Evolutionary conservation across 164 flowering plant species (phyloP).

Genomic region (Liriodendron chinense): DNA sequence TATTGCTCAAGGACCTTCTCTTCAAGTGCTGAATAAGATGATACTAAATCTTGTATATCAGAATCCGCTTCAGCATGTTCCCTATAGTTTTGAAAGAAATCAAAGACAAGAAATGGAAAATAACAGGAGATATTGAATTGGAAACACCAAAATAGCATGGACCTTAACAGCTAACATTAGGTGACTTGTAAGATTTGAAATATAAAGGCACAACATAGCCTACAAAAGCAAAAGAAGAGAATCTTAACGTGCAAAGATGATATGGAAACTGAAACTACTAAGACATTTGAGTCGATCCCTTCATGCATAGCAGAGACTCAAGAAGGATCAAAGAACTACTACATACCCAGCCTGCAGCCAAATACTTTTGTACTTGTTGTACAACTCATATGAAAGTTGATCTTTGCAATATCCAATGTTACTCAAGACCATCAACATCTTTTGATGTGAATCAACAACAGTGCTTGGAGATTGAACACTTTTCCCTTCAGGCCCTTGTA

Average conservation of each 20-base stretch:
- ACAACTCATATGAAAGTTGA: constrained; percentile 73
- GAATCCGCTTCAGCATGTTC: constrained; percentile 63
- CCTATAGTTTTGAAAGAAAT: constrained; percentile 31
- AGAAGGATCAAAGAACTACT: background rate
- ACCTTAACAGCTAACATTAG: background rate
- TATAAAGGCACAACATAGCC: background rate
- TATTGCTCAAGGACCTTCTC: constrained; percentile 93
- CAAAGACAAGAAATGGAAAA: no score
- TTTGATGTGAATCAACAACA: constrained; percentile 65
- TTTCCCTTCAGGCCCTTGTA: constrained; percentile 40
- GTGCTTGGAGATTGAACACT: constrained; percentile 61
- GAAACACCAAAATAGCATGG: no score
- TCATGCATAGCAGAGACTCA: background rate
- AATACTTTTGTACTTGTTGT: constrained; percentile 71
- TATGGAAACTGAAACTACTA: background rate
- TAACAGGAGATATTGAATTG: no score
- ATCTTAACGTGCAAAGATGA: background rate
- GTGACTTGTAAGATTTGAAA: background rate
- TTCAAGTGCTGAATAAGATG: constrained; percentile 80
- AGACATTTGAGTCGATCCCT: background rate
- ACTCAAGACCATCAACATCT: constrained; percentile 75
- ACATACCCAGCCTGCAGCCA: constrained; percentile 76
- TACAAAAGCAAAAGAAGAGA: background rate
- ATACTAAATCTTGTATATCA: constrained; percentile 66
- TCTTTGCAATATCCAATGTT: constrained; percentile 97